phyloP scores from a whole-genome alignment of 2,329 filamentous ascomycete genomes.

The Cordyceps cicadae region DNA sequence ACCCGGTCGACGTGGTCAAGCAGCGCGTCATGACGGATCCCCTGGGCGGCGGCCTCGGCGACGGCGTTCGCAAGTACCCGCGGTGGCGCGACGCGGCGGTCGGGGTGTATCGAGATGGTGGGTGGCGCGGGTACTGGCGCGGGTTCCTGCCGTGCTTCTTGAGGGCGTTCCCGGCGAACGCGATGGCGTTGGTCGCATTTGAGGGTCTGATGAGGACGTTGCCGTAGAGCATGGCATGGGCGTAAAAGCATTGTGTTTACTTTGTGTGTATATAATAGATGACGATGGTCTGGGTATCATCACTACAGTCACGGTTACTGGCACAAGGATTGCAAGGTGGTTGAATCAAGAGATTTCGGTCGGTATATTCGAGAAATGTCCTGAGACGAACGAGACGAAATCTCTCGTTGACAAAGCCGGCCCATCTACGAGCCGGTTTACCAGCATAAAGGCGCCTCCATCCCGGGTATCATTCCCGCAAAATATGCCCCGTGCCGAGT shows the following conservation, averaged over 20 bases:
- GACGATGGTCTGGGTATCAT: neutral
- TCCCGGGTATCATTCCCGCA: neutral
- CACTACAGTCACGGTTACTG: neutral
- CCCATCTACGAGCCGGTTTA: conserved; percentile 3
- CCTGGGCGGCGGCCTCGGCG: conserved; percentile 60
- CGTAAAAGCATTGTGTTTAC: neutral
- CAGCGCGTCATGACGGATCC: conserved; percentile 96
- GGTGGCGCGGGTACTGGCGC: conserved; percentile 78
- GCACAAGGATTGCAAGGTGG: neutral
- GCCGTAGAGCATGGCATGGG: conserved; percentile 26
- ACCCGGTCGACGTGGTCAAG: conserved; percentile 90
- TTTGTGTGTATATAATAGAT: neutral
- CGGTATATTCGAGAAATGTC: conserved; percentile 5
- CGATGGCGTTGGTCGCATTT: conserved; percentile 85
- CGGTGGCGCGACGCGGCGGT: conserved; percentile 73
- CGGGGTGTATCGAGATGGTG: conserved; percentile 67
- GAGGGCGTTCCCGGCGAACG: conserved; percentile 91
- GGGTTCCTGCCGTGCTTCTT: conserved; percentile 92
- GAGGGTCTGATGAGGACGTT: conserved; percentile 76
- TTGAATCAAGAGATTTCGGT: conserved; percentile 10
- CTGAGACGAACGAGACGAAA: neutral
- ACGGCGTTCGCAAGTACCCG: conserved; percentile 60
- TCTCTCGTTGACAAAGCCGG: neutral
- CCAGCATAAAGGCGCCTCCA: conserved; percentile 2
- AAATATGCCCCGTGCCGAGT: neutral